phyloP scores from a whole-genome alignment of 1,139 yeast species.

The Pichia sp. region DNA sequence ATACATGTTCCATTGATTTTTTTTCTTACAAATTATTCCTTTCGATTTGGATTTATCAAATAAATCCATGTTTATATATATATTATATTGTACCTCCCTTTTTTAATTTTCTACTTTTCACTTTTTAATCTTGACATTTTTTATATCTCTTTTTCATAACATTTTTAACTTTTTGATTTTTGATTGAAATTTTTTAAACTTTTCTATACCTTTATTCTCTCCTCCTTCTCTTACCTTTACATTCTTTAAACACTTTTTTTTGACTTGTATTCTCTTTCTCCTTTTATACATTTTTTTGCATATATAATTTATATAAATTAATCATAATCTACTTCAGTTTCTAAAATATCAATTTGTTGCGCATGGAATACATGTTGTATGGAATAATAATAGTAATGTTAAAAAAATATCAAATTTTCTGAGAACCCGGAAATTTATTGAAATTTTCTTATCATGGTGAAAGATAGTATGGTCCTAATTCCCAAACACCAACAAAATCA shows the following conservation, averaged over 20 bases:
- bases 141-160: conserved; percentile 7
- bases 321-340: not conserved
- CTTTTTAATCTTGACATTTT: conserved; percentile 8
- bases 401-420: too few species aligned
- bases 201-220: conserved; percentile 7
- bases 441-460: too few species aligned
- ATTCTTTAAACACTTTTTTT: conserved; percentile 9
- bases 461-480: too few species aligned
- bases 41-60: too few species aligned
- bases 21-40: too few species aligned
- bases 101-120: too few species aligned
- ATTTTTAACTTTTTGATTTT: conserved; percentile 11
- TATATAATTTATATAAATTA: not conserved
- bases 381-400: too few species aligned
- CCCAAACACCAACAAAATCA: too few species aligned
- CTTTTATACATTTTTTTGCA: conserved; percentile 3
- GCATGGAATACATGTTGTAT: not conserved
- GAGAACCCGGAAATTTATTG: too few species aligned
- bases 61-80: too few species aligned
- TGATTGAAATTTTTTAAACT: conserved; percentile 10
- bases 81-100: too few species aligned
- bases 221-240: not conserved
- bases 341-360: not conserved
- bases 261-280: not conserved
- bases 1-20: too few species aligned